Percentiles rank a stretch among this genome's conserved stretches.
These are phyloP conservation scores for Cyclotella baltica DNA, from an alignment of 108 stramenopile species.

Conservation along the genomic window DNA sequence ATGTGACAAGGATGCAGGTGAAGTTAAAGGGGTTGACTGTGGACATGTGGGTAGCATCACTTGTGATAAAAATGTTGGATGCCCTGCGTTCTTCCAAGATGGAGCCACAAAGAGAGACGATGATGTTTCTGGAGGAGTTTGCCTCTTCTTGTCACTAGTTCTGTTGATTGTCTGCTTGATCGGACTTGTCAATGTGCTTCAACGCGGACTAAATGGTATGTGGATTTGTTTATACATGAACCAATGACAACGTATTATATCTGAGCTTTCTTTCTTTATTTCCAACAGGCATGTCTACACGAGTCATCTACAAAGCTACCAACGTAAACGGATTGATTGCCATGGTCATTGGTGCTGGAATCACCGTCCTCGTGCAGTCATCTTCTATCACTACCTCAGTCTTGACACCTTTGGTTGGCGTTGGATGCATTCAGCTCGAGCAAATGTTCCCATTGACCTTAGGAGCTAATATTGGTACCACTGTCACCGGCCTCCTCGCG, in stretches of 20 bases:
- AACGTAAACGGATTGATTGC: slow-evolving; percentile 86
- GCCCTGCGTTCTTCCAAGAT: slow-evolving; percentile 83
- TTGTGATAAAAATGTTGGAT: slow-evolving; percentile 67
- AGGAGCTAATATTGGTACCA: slow-evolving; percentile 92
- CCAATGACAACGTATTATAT: too few relatives aligned
- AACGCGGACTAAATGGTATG: slow-evolving; percentile 79
- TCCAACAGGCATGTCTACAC: slow-evolving; percentile 76
- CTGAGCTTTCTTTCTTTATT: too few relatives aligned
- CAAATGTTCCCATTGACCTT: slow-evolving; percentile 88
- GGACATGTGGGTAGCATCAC: slow-evolving; percentile 65
- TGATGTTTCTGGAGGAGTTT: slow-evolving; percentile 70
- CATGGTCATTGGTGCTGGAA: slow-evolving; percentile 76
- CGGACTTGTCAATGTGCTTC: slow-evolving; percentile 81
- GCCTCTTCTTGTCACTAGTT: slow-evolving; percentile 74
- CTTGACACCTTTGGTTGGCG: slow-evolving; percentile 85
- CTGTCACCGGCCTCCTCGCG: slow-evolving; percentile 77
- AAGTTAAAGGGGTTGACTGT: slow-evolving; percentile 28
- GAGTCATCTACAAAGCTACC: slow-evolving; percentile 88
- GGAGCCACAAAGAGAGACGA: slow-evolving; percentile 72
- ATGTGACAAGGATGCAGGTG: slow-evolving; percentile 28
- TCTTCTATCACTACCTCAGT: slow-evolving; percentile 81
- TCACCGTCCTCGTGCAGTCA: slow-evolving; percentile 87
- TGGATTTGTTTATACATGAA: too few relatives aligned
- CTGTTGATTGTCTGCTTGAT: slow-evolving; percentile 80
- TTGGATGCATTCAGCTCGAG: slow-evolving; percentile 71